Evolutionary conservation across 2,329 filamentous ascomycete genomes (phyloP), one percentile per base, ranked within the genome.

Genomic region (Aspergillus hiratsukae): DNA sequence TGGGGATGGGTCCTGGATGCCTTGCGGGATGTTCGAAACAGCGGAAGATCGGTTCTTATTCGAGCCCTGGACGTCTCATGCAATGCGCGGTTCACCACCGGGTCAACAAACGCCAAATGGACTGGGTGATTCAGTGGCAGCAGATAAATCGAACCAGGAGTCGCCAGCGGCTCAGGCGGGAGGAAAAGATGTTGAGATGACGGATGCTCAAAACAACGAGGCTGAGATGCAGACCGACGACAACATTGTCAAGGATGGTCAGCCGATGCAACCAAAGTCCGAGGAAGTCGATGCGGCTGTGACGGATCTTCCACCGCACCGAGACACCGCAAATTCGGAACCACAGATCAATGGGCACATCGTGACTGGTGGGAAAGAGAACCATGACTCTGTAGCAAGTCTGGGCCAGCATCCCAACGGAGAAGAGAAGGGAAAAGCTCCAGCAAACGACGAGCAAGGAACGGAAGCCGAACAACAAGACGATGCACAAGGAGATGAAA

Each of bases 1-100:
- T 49, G 85, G 85, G 9, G 85, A 87, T 64, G 76, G 80, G 11
- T 75, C 77, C 14, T 87, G 83, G 80, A 80, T 83, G 61, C 83
- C 84, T 4, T 79, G 78, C 60, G 82, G 78, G 35, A 66, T 72
- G 37, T 75, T 84, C 21, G 80, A 84, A 58, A 79, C 78, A 11
- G 69, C 72, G 4, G 74, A 78, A 48, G 83, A 84, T 60, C 71
- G 74, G 54, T 71, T 69, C 59, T 71, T 82, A 50, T 80, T 81
- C 68, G 70, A 75, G 55, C 73, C 76, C 21, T 64, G 64, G 45
- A 55, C 62, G 31, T 54, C 55, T 49, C 59, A 62, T 31, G 62
- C 63, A 7, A 58, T 52, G 3, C 51, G 57, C 14, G 64, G 27
- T 31, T 58, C 60, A 25, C 58, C 62, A 10, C 27, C 51, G 17